phyloP scores from a whole-genome alignment of 2,329 filamentous ascomycete species.

The Didymella keratinophila region DNA sequence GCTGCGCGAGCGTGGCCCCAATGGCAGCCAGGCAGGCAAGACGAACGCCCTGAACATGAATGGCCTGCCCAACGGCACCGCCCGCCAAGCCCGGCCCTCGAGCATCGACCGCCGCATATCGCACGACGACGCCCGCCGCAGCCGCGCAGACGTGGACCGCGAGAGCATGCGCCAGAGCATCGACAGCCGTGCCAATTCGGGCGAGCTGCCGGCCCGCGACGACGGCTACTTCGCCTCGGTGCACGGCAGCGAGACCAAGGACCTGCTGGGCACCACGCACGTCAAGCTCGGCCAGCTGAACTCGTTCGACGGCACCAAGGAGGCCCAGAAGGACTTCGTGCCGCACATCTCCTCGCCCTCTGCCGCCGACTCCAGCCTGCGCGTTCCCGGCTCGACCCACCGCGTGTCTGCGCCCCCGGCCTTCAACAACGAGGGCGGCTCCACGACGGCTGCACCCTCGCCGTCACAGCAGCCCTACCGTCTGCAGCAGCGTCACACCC shows the following conservation, averaged over 20 bases:
- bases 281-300: constrained; percentile 48
- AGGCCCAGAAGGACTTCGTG: constrained; percentile 42
- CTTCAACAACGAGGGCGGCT: constrained; percentile 57
- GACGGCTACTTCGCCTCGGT: constrained; percentile 58
- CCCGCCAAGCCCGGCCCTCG: constrained; percentile 28
- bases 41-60: constrained; percentile 51
- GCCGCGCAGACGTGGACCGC: constrained; percentile 22
- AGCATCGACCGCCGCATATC: constrained; percentile 45
- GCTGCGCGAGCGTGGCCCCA: constrained; percentile 32
- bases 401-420: constrained; percentile 71
- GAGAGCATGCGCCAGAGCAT: constrained; percentile 35
- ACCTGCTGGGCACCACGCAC: constrained; percentile 46
- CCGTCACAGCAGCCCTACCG: constrained; percentile 62
- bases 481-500: constrained; percentile 82
- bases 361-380: constrained; percentile 40
- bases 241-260: constrained; percentile 46
- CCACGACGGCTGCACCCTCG: constrained; percentile 58
- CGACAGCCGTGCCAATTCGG: constrained; percentile 37
- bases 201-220: constrained; percentile 47
- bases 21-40: constrained; percentile 33
- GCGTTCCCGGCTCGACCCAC: constrained; percentile 47
- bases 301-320: constrained; percentile 36
- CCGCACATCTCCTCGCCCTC: constrained; percentile 30
- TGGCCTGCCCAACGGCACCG: constrained; percentile 29
- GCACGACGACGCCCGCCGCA: constrained; percentile 22